A percentile compares a stretch with the other conserved stretches of the same genome.
Conservation (phyloP, 352 stramenopile species). For the Globisporangium ultimum region DNA sequence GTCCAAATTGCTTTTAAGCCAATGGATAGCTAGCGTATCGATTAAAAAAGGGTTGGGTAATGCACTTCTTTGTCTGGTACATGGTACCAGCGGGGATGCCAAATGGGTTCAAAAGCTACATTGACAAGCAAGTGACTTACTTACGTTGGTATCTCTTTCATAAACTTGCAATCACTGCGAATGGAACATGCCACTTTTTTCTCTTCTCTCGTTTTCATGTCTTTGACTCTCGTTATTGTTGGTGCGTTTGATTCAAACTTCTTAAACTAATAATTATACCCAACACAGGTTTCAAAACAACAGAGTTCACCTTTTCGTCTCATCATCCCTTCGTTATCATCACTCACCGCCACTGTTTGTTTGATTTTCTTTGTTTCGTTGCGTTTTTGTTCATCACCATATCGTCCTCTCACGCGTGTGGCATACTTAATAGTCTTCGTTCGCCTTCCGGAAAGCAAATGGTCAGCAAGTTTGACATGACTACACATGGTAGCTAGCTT, state of each 20-base stretch:
- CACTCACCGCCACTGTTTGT: neutral
- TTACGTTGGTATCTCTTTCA: too few species aligned
- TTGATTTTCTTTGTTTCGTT: neutral
- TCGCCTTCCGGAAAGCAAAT: too few species aligned
- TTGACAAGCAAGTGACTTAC: too few species aligned
- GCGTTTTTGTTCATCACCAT: neutral
- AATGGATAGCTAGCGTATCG: too few species aligned
- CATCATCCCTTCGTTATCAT: neutral
- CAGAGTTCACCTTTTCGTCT: neutral
- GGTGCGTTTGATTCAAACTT: slow-evolving; percentile 11
- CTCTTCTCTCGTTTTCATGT: neutral
- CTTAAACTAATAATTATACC: slow-evolving; percentile 15
- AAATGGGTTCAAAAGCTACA: too few species aligned
- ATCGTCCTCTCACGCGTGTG: neutral
- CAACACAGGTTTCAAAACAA: slow-evolving; percentile 3
- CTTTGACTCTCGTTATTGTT: neutral
- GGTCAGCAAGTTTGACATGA: too few species aligned
- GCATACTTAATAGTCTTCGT: too few species aligned
- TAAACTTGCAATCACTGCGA: too few species aligned
- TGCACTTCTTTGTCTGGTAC: too few species aligned
- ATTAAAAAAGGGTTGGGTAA: too few species aligned
- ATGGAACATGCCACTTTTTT: neutral
- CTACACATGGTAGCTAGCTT: slow-evolving; percentile 10
- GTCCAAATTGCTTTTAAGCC: too few species aligned
- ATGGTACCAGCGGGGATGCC: too few species aligned